phyloP scores from a whole-genome alignment of 2,329 filamentous ascomycete species.

The Hypocreales sp. region DNA sequence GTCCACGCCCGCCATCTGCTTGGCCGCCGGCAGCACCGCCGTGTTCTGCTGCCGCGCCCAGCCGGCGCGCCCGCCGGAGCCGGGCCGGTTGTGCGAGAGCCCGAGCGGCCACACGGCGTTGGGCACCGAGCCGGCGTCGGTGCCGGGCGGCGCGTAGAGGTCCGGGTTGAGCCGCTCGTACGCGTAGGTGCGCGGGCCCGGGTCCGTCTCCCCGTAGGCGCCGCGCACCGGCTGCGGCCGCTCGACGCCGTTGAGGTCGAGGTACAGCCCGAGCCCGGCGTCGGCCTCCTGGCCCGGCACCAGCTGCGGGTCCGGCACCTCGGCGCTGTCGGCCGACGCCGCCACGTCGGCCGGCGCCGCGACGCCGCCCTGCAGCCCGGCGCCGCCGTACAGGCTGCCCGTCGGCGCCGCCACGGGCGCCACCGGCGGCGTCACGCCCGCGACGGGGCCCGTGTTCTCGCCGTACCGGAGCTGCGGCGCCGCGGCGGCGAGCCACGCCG shows the following conservation, averaged over 20 bases:
- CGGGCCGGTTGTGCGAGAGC: constrained; percentile 31
- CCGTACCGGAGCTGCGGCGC: no score
- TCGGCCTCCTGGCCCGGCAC: constrained; percentile 35
- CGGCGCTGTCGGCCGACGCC: constrained; percentile 21
- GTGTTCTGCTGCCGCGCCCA: constrained; percentile 40
- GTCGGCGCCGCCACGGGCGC: constrained; percentile 19
- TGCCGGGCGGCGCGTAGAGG: constrained; percentile 34
- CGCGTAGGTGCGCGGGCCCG: constrained; percentile 31
- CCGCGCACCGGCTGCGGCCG: constrained; percentile 42
- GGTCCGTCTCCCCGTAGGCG: constrained; percentile 29
- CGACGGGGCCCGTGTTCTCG: constrained; percentile 25
- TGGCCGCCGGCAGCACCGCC: constrained; percentile 30
- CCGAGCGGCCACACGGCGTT: constrained; percentile 39
- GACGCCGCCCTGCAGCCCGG: constrained; percentile 22
- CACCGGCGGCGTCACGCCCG: constrained; percentile 20
- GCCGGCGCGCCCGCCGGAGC: constrained; percentile 25
- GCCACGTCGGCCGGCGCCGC: constrained; percentile 19
- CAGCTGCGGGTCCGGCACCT: constrained; percentile 21
- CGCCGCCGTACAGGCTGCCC: constrained; percentile 24
- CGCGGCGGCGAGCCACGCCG: no score
- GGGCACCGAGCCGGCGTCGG: constrained; percentile 30
- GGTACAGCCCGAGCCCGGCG: constrained; percentile 30
- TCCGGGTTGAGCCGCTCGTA: constrained; percentile 41
- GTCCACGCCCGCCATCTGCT: constrained; percentile 39
- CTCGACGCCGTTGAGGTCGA: constrained; percentile 35